Base-by-base conservation (phyloP, 306 rosid genomes). In the Phaseolus lunatus region DNA sequence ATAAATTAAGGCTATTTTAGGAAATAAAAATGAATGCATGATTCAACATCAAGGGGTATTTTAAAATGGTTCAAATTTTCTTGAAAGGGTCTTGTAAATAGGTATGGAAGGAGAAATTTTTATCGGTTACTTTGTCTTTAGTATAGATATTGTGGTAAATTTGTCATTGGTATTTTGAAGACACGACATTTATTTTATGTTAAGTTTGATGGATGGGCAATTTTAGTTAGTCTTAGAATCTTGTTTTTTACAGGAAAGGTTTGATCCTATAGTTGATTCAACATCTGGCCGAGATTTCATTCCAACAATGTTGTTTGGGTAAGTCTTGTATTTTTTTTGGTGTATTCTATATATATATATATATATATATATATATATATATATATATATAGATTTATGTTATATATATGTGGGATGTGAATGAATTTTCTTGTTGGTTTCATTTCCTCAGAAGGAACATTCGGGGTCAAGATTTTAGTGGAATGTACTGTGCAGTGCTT, bases 301-400 rank as follows among this genome's bases (percentile, higher is more conserved):
- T 70, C 89, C 95, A 11, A 82, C 91, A n/a, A 89, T 96, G 98
- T 83, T 96, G 45, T 92, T 81, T 77, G 99, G 98, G 99, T 96
- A 80, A 80, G 89, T 41, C 66, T 43, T 37, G 3, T 23, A 62
- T 15, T 43, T 62, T 10, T 19, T 50, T 12, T 11, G 3, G 3
- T 54, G 2, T 43, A 2, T 23, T 68, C 7, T 9, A 0, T 12
- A 0, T 43, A 12, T 43, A 43, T 43, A 0, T 12, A 43, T n/a
- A 14, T 15, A 24, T 72, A 41, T 35, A 18, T 59, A 10, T 10
- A 5, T n/a, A n/a, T n/a, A n/a, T n/a, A n/a, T n/a, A n/a, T n/a
- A n/a, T n/a, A n/a, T n/a, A n/a, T n/a, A n/a, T n/a, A n/a, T n/a
- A 31, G 4, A 31, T 31, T 2, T 31, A 31, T 31, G 5, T 33